Conservation (phyloP, 2,329 filamentous ascomycete species). For the Aspergillus candidus region DNA sequence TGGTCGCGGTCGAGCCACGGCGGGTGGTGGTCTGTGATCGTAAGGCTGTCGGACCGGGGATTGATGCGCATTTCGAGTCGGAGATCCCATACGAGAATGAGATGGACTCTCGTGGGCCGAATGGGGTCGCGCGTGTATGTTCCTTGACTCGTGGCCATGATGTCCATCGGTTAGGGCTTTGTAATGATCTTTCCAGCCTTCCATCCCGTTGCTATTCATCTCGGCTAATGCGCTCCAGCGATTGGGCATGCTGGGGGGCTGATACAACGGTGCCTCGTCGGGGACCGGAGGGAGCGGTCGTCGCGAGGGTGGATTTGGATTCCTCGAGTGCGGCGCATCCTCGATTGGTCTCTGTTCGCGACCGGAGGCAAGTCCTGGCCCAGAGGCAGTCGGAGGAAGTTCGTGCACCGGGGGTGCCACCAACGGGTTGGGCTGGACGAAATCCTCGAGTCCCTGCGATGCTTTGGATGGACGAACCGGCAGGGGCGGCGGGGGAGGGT, state of each 20-base stretch:
- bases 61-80: conserved; percentile 23
- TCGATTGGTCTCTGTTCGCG: background rate
- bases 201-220: conserved; percentile 14
- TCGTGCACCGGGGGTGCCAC: background rate
- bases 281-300: conserved; percentile 27
- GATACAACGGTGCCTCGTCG: conserved; percentile 15
- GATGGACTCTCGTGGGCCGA: conserved; percentile 16
- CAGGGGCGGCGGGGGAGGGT: conserved; percentile 10
- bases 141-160: conserved; percentile 25
- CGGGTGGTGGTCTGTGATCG: conserved; percentile 3
- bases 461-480: conserved; percentile 9
- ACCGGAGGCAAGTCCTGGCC: background rate
- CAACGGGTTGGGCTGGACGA: too few relatives aligned
- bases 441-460: too few relatives aligned
- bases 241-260: conserved; percentile 13
- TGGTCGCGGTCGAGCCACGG: conserved; percentile 12
- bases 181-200: conserved; percentile 20
- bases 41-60: conserved; percentile 18
- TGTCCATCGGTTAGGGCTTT: conserved; percentile 20
- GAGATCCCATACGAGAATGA: conserved; percentile 13
- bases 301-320: conserved; percentile 8
- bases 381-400: conserved; percentile 1
- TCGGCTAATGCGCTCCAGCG: conserved; percentile 29
- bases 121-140: conserved; percentile 21
- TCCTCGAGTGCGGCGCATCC: background rate